Base-by-base conservation (phyloP, 176 grass and related monocot species). In the Cenchrus fungigraminus region DNA sequence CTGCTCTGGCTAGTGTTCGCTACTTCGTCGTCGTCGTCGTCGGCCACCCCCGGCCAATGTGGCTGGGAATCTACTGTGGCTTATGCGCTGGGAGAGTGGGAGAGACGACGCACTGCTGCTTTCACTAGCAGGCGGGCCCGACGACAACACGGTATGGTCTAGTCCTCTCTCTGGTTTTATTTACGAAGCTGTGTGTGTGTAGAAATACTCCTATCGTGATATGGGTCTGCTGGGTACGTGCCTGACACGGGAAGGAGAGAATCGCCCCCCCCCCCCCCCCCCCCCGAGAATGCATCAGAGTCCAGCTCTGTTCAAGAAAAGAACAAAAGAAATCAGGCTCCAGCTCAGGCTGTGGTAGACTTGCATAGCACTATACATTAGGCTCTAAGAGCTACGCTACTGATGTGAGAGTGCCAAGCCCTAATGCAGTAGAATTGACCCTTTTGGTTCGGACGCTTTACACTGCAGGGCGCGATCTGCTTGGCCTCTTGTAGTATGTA, bases 61-160 rank as follows among this genome's bases (percentile, higher is more conserved):
- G 47, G 1, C 60, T 44, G 50, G 19, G 84, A 90, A 87, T 90
- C 74, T 68, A 83, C 75, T 68, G 84, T 62, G 14, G 22, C 31
- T 74, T 51, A 87, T 72, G 75, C 12, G 69, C 51, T 54, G 68
- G 6, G 16, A 10, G 6, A 2, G 37, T 40, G 37, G 37, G 37
- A 40, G 37, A 40, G 37, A 40, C 7, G 37, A 40, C 7, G 12
- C 15, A 73, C 88, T 74, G 88, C 73, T 73, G 57, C 29, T 54
- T 8, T 67, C 84, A 12, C 84, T 83, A 42, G 46, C 79, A 68
- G 10, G 73, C 60, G 84, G 67, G 11, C 67, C 84, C 6, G 51
- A 14, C 0, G 2, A 6, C 20, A 43, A 58, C 74, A 42, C n/a
- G 69, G 51, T 44, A 34, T 74, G 72, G 50, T 55, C 8, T 61